A percentile compares a stretch with the other conserved stretches of the same genome.
Evolutionary conservation across 2,329 filamentous ascomycete genomes (phyloP).

Genomic region (Aspergillus flavus): DNA sequence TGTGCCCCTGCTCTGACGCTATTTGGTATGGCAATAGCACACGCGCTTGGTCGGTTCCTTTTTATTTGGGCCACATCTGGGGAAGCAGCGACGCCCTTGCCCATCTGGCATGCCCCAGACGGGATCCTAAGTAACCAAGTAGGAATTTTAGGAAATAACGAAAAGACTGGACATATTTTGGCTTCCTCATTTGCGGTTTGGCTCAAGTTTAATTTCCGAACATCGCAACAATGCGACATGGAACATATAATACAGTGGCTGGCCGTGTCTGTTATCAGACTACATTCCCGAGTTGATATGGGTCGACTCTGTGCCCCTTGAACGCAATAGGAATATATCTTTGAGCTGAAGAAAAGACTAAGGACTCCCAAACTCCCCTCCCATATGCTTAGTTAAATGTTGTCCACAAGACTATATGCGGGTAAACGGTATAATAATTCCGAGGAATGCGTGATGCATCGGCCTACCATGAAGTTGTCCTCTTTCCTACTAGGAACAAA

Average conservation of each 20-base stretch:
- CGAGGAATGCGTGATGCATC: slow-evolving; percentile 7
- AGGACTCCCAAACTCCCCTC: background rate
- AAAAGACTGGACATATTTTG: background rate
- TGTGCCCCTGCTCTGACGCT: slow-evolving; percentile 8
- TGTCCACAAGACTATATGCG: slow-evolving; percentile 6
- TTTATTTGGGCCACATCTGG: background rate
- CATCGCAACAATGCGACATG: background rate
- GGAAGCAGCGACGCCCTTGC: background rate
- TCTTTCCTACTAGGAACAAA: background rate
- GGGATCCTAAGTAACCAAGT: background rate
- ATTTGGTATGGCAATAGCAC: slow-evolving; percentile 24
- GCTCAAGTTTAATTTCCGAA: background rate
- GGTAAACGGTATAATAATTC: background rate
- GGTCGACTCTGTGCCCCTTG: background rate
- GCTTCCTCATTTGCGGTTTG: background rate
- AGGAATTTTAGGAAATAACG: background rate
- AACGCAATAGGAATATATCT: slow-evolving; percentile 1
- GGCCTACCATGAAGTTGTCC: slow-evolving; percentile 11
- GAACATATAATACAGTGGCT: slow-evolving; percentile 19
- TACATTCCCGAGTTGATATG: slow-evolving; percentile 19
- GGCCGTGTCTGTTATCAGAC: slow-evolving; percentile 10
- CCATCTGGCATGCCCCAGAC: background rate
- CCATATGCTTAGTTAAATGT: background rate
- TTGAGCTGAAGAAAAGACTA: background rate
- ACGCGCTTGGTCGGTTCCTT: background rate